These are phyloP conservation scores for Pseudogymnoascus sp. DNA, from an alignment of 2,329 filamentous ascomycete species.

Conservation along the genomic window DNA sequence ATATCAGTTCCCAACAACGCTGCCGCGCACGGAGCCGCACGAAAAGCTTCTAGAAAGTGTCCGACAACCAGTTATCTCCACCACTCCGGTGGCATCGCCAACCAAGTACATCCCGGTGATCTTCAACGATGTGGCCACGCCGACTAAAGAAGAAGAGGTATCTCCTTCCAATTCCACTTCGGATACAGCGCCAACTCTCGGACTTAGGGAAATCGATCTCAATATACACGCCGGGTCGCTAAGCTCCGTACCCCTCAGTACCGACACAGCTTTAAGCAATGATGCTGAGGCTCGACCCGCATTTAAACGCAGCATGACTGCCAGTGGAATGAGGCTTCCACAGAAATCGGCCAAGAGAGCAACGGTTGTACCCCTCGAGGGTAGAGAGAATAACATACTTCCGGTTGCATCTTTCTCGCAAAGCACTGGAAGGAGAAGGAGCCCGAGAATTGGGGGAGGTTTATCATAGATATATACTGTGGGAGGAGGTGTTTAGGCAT, in stretches of 20 bases:
- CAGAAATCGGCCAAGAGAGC: slow-evolving; percentile 33
- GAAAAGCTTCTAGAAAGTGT: slow-evolving; percentile 46
- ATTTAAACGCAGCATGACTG: slow-evolving; percentile 23
- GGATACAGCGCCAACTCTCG: slow-evolving; percentile 30
- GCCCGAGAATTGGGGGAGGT: slow-evolving; percentile 19
- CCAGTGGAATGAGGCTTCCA: slow-evolving; percentile 33
- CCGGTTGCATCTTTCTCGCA: slow-evolving; percentile 16
- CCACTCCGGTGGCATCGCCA: slow-evolving; percentile 17
- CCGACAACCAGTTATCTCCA: slow-evolving; percentile 31
- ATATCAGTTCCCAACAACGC: slow-evolving; percentile 70
- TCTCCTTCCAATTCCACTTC: slow-evolving; percentile 11
- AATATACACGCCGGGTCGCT: slow-evolving; percentile 34
- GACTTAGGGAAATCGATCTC: slow-evolving; percentile 43
- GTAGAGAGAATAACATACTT: slow-evolving; percentile 35
- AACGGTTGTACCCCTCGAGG: slow-evolving; percentile 33
- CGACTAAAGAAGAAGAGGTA: slow-evolving; percentile 19
- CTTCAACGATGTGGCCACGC: slow-evolving; percentile 22
- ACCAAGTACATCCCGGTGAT: slow-evolving; percentile 30
- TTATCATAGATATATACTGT: not conserved
- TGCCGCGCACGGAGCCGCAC: slow-evolving; percentile 67
- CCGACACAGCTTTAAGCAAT: not conserved
- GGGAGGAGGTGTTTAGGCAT: not conserved
- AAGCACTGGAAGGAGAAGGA: slow-evolving; percentile 25
- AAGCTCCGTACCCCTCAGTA: slow-evolving; percentile 9
- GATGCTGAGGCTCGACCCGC: not conserved